Conservation (phyloP, 169 alveolate genomes). For the Plasmodium cynomolgi region DNA sequence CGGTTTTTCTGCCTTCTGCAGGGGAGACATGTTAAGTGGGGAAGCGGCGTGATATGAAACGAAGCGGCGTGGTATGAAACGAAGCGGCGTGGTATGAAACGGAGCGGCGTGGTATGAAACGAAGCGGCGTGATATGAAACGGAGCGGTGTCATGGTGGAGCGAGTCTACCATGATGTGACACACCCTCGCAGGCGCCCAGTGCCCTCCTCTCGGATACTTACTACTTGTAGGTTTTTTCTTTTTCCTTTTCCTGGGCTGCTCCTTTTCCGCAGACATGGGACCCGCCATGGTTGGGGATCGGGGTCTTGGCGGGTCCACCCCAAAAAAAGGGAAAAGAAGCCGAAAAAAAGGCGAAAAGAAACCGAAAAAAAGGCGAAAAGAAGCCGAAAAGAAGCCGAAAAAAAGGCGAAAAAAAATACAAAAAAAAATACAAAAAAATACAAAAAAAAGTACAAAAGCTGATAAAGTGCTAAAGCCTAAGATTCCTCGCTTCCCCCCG, state of each 20-base stretch:
- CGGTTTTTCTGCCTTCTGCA: slow-evolving; percentile 25
- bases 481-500: neutral
- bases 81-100: neutral
- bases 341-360: too few species aligned
- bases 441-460: neutral
- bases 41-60: neutral
- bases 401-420: too few species aligned
- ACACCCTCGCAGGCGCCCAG: neutral
- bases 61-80: neutral
- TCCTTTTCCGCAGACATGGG: slow-evolving; percentile 15
- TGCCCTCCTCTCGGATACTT: slow-evolving; percentile 1
- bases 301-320: neutral
- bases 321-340: neutral
- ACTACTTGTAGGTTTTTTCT: slow-evolving; percentile 15
- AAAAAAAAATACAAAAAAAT: too few species aligned
- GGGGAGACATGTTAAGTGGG: neutral
- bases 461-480: neutral
- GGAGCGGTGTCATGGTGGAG: neutral
- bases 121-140: neutral
- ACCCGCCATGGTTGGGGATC: neutral
- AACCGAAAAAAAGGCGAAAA: too few species aligned
- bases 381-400: too few species aligned
- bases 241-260: slow-evolving; percentile 29
- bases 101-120: neutral
- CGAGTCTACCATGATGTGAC: neutral